phyloP scores from a whole-genome alignment of 495 filamentous ascomycete genomes.

The Aspergillus wentii region DNA sequence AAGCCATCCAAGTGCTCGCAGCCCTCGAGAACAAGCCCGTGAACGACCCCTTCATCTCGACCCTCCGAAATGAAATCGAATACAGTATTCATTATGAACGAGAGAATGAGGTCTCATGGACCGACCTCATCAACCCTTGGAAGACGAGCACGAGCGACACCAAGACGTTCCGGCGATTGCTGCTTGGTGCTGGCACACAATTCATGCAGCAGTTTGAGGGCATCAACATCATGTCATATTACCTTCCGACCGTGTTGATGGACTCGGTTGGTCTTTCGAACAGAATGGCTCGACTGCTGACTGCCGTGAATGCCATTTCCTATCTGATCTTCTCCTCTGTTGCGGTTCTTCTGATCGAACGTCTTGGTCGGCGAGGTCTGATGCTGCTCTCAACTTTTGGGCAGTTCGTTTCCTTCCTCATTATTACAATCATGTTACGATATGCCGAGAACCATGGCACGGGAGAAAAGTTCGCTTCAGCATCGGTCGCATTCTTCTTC shows the following conservation, averaged over 20 bases:
- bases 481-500: constrained; percentile 51
- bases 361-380: constrained; percentile 46
- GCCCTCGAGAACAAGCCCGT: constrained; percentile 40
- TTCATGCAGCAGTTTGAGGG: constrained; percentile 51
- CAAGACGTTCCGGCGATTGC: constrained; percentile 41
- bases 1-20: constrained; percentile 45
- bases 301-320: constrained; percentile 45
- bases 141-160: constrained; percentile 33
- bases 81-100: constrained; percentile 45
- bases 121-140: constrained; percentile 40
- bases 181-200: constrained; percentile 48
- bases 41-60: constrained; percentile 42
- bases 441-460: constrained; percentile 32
- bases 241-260: constrained; percentile 46
- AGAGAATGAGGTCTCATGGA: constrained; percentile 42
- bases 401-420: constrained; percentile 44
- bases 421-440: constrained; percentile 51
- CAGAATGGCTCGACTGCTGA: constrained; percentile 42
- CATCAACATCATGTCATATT: constrained; percentile 45
- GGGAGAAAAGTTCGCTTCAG: constrained; percentile 24
- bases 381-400: constrained; percentile 47
- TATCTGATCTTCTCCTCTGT: constrained; percentile 46
- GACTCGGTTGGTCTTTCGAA: constrained; percentile 43
- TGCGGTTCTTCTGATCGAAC: constrained; percentile 43
- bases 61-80: constrained; percentile 43